Evolutionary conservation across 495 filamentous ascomycete species (phyloP).

Genomic region (Podospora pseudopauciseta): DNA sequence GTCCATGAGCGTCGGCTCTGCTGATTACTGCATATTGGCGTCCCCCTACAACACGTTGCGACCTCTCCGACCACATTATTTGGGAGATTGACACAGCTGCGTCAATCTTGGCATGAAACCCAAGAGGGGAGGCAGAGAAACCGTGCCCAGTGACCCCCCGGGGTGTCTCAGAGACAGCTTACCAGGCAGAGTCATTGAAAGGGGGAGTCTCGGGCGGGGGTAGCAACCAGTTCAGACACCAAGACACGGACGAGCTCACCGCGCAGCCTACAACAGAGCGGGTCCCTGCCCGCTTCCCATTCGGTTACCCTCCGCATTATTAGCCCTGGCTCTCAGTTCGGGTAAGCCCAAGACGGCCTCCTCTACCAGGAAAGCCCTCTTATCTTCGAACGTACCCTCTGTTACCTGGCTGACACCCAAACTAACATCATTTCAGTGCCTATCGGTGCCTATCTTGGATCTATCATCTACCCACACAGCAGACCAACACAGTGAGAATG

Average conservation of each 20-base stretch:
- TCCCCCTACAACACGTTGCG: background rate
- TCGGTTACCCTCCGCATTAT: background rate
- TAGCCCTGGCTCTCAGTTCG: background rate
- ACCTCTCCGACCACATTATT: background rate
- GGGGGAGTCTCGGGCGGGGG: background rate
- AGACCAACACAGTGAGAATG: background rate
- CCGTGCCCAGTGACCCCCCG: background rate
- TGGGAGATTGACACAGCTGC: background rate
- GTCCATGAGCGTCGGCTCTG: background rate
- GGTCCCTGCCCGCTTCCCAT: background rate
- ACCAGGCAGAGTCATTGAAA: background rate
- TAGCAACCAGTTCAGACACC: background rate
- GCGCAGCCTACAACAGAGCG: background rate
- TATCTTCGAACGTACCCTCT: background rate
- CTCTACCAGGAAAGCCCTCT: background rate
- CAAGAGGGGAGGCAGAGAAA: background rate
- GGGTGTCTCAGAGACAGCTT: background rate
- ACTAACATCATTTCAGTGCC: background rate
- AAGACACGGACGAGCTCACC: background rate
- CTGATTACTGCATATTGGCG: constrained; percentile 4
- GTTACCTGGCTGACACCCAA: background rate
- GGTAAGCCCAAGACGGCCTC: background rate
- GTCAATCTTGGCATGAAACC: background rate
- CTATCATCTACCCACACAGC: background rate
- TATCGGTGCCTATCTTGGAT: background rate